phyloP scores from a whole-genome alignment of 768 basidiomycete genomes.

The Boletus coccyginus region DNA sequence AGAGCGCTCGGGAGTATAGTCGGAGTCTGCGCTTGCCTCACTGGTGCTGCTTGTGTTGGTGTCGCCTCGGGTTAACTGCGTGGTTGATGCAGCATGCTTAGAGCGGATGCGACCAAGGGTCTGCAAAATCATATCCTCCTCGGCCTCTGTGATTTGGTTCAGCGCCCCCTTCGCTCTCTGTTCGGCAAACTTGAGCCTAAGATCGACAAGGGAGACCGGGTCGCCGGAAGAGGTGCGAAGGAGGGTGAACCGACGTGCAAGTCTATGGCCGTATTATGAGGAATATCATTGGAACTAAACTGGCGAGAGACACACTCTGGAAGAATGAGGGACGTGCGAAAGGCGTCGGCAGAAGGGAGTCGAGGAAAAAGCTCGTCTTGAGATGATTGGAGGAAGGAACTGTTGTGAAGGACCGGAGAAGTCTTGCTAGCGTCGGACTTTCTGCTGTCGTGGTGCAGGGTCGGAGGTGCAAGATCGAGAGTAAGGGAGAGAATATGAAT shows the following conservation, averaged over 20 bases:
- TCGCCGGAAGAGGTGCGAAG: slow-evolving; percentile 67
- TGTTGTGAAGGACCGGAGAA: slow-evolving; percentile 37
- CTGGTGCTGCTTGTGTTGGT: slow-evolving; percentile 11
- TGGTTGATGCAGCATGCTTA: slow-evolving; percentile 27
- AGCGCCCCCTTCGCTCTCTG: slow-evolving; percentile 69
- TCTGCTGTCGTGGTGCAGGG: slow-evolving; percentile 52
- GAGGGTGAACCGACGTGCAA: slow-evolving; percentile 79
- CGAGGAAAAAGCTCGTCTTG: slow-evolving; percentile 46
- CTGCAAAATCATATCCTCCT: slow-evolving; percentile 82
- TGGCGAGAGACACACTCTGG: slow-evolving; percentile 62
- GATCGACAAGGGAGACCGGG: slow-evolving; percentile 60
- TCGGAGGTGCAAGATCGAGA: slow-evolving; percentile 22
- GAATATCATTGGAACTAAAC: not conserved
- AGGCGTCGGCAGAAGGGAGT: slow-evolving; percentile 69
- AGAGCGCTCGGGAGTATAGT: slow-evolving; percentile 32
- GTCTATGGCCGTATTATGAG: slow-evolving; percentile 43
- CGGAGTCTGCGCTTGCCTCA: slow-evolving; percentile 27
- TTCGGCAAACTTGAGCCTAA: slow-evolving; percentile 67
- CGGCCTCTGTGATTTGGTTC: slow-evolving; percentile 73
- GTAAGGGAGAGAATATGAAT: slow-evolving; percentile 19
- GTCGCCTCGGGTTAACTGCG: slow-evolving; percentile 18
- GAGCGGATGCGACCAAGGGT: slow-evolving; percentile 56
- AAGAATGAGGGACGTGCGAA: slow-evolving; percentile 83
- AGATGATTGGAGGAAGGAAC: slow-evolving; percentile 29
- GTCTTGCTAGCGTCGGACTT: slow-evolving; percentile 66